These are phyloP conservation scores for Neurospora sp. DNA, from an alignment of 495 filamentous ascomycete genomes.

Conservation along the genomic window DNA sequence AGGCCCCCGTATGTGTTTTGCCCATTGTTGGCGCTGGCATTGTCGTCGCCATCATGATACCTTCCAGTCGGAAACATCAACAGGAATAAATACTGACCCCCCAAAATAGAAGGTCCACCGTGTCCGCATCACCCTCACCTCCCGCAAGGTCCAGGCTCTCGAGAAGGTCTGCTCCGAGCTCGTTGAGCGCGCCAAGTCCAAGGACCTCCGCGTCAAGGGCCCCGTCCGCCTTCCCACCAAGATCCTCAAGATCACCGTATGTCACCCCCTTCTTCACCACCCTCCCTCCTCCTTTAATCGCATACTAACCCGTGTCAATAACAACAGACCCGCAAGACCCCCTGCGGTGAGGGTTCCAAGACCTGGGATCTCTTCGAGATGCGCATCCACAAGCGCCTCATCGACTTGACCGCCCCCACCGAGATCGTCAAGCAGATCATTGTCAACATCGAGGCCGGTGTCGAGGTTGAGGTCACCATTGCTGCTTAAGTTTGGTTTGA, in stretches of 20 bases:
- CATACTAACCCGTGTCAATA: too few relatives aligned
- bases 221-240: constrained; percentile 98
- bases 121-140: constrained; percentile 96
- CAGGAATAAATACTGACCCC: neutral
- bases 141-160: constrained; percentile 80
- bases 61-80: neutral
- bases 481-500: constrained; percentile 58
- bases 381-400: constrained; percentile 92
- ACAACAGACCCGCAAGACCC: constrained; percentile 51
- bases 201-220: constrained; percentile 97
- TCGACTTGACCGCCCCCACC: constrained; percentile 87
- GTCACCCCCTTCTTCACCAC: too few relatives aligned
- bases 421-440: constrained; percentile 99
- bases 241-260: constrained; percentile 73
- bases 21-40: neutral
- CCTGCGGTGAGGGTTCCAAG: constrained; percentile 99
- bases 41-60: neutral
- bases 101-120: constrained; percentile 76
- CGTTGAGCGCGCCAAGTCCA: constrained; percentile 96
- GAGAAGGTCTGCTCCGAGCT: constrained; percentile 98
- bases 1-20: constrained; percentile 27
- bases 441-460: constrained; percentile 99
- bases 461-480: constrained; percentile 99
- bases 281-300: too few relatives aligned
- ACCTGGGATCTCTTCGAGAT: constrained; percentile 99